Evolutionary conservation across 2,329 filamentous ascomycete species (phyloP), one percentile per base, ranked within the genome.

Genomic region (Cladophialophora yegresii): DNA sequence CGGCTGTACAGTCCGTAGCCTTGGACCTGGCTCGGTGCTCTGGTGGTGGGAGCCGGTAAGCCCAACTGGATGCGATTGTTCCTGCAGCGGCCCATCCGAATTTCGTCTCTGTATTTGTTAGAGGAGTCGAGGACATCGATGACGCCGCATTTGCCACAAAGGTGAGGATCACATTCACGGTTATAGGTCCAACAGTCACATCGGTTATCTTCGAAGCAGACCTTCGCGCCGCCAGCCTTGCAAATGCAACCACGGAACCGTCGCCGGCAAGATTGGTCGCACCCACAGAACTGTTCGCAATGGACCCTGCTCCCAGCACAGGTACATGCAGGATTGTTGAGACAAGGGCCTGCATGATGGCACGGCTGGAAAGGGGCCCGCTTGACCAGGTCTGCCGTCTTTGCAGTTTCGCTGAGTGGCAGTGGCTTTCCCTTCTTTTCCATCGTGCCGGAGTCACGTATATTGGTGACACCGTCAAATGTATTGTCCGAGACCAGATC

Each of bases 1-100:
- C 87, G 88, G 1, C 88, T 83, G 72, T 89, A 93, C 0, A 95
- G 80, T 0, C 91, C 91, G 67, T 92, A 91, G 0, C 91, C 91
- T 56, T 71, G 70, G 3, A 73, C 69, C 66, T 86, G 85, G 54
- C 89, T 92, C 60, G 87, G 82, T 2, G 90, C 91, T 4, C 92
- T 79, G 2, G 91, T 76, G 0, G 91, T 85, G 3, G 84, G 82
- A 72, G 89, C 91, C 26, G 84, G 79, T 4, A 85, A 79, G 13
- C 86, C 87, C 40, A 89, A 84, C 74, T 95, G 91, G 10, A 95
- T 79, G 20, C 82, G 78, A 33, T 89, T 88, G 71, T 95, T 95
- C 67, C 87, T 84, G 73, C 91, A 96, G 4, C 85, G 85, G 0
- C 79, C 82, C 1, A 80, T 74, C 65, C 85, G 81, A 4, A 89